Evolutionary conservation across 257 asterid genomes (phyloP).

Genomic region (Paraleonurus japonicus): DNA sequence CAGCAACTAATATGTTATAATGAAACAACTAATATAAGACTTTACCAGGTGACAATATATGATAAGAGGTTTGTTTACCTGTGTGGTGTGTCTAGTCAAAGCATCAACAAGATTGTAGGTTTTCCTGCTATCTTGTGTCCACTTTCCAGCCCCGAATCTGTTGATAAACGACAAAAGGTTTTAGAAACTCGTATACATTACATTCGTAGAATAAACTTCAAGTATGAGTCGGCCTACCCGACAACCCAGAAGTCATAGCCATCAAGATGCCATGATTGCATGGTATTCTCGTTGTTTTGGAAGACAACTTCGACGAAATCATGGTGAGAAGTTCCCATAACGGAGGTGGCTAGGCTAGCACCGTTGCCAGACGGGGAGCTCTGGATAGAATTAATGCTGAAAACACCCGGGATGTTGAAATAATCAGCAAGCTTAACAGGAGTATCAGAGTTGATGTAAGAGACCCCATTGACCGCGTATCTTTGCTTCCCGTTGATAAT

Average conservation of each 20-base stretch:
- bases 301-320: conserved; percentile 79
- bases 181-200: conserved; percentile 16
- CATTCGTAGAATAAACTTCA: neutral
- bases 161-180: neutral
- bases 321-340: conserved; percentile 68
- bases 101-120: conserved; percentile 87
- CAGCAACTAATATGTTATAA: no score
- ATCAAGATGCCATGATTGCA: conserved; percentile 93
- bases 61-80: conserved; percentile 45
- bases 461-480: conserved; percentile 77
- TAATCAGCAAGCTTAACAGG: conserved; percentile 94
- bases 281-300: conserved; percentile 61
- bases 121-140: conserved; percentile 65
- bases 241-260: conserved; percentile 98
- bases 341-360: conserved; percentile 51
- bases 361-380: conserved; percentile 53
- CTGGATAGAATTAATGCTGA: conserved; percentile 58
- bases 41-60: no score
- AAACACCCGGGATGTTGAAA: conserved; percentile 87
- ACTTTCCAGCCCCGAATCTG: conserved; percentile 80
- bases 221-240: conserved; percentile 46
- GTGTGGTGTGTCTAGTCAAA: conserved; percentile 81
- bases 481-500: conserved; percentile 72
- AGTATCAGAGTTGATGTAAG: conserved; percentile 68
- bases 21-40: no score